phyloP scores from a whole-genome alignment of 768 basidiomycete species.

The Tricholoma saponaceum region DNA sequence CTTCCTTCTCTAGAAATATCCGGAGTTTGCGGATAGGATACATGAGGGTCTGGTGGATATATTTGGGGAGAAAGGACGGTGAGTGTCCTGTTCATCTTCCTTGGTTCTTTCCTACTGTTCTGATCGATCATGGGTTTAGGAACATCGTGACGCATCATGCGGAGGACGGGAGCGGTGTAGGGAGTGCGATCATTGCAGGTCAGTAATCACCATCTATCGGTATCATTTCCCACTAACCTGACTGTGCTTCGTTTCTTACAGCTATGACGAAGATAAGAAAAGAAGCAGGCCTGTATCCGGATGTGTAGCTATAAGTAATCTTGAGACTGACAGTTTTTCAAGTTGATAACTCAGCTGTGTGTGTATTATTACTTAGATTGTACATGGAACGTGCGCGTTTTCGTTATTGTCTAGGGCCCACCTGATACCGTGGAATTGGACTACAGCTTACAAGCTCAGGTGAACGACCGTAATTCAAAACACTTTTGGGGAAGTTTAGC shows the following conservation, averaged over 20 bases:
- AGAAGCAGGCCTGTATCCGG: slow-evolving; percentile 52
- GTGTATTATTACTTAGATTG: background rate
- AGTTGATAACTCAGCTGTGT: background rate
- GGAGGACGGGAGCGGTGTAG: slow-evolving; percentile 91
- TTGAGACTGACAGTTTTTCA: background rate
- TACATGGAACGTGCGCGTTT: background rate
- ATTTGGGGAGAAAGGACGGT: slow-evolving; percentile 95
- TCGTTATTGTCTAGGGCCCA: background rate
- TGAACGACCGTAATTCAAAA: too few relatives aligned
- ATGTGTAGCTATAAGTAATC: slow-evolving; percentile 37
- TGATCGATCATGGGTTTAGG: slow-evolving; percentile 23
- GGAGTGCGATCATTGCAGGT: slow-evolving; percentile 91
- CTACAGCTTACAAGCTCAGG: too few relatives aligned
- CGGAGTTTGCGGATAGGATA: slow-evolving; percentile 88
- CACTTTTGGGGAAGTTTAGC: too few relatives aligned
- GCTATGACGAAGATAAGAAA: slow-evolving; percentile 90
- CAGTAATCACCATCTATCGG: slow-evolving; percentile 4
- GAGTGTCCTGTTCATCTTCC: slow-evolving; percentile 22
- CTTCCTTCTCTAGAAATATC: slow-evolving; percentile 78
- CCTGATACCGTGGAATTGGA: too few relatives aligned
- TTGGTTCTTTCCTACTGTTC: background rate
- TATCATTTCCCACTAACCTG: background rate
- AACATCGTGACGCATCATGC: slow-evolving; percentile 80
- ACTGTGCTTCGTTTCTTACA: slow-evolving; percentile 22
- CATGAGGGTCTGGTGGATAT: slow-evolving; percentile 92